Evolutionary conservation across 2,329 filamentous ascomycete species (phyloP).

Genomic region (Trichoderma guizhouense): DNA sequence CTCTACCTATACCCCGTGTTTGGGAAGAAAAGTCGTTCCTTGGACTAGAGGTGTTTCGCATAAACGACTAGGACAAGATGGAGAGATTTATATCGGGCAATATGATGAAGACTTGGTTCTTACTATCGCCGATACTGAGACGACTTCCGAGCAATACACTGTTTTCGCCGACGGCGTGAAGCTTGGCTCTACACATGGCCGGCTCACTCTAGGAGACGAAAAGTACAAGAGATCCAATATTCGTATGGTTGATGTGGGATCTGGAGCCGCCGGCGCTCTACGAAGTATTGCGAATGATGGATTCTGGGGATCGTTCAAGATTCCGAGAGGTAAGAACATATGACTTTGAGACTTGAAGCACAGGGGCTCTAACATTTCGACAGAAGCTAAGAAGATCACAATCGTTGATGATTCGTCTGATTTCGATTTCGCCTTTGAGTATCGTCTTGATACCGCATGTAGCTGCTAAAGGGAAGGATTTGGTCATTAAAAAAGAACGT

Average conservation of each 20-base stretch:
- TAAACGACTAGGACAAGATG: neutral
- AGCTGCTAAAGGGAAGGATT: neutral
- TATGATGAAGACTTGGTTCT: neutral
- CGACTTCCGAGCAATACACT: neutral
- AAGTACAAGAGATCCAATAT: neutral
- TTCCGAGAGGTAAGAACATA: neutral
- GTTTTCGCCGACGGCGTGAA: neutral
- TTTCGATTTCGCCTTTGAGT: conserved; percentile 3
- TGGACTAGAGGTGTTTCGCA: neutral
- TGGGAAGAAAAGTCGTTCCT: neutral
- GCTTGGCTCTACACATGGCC: neutral
- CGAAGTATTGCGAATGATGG: conserved; percentile 6
- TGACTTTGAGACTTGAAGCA: neutral
- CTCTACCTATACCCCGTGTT: neutral
- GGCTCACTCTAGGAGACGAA: neutral
- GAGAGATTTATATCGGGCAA: neutral
- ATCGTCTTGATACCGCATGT: neutral
- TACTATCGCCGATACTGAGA: neutral
- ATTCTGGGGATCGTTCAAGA: conserved; percentile 4
- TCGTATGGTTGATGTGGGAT: neutral
- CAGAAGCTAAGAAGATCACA: neutral
- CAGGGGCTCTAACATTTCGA: neutral
- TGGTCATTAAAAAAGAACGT: neutral
- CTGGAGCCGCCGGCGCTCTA: neutral
- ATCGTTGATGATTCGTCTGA: neutral